phyloP scores from a whole-genome alignment of 257 asterid genomes.

The Parsonsia alboflavescens region DNA sequence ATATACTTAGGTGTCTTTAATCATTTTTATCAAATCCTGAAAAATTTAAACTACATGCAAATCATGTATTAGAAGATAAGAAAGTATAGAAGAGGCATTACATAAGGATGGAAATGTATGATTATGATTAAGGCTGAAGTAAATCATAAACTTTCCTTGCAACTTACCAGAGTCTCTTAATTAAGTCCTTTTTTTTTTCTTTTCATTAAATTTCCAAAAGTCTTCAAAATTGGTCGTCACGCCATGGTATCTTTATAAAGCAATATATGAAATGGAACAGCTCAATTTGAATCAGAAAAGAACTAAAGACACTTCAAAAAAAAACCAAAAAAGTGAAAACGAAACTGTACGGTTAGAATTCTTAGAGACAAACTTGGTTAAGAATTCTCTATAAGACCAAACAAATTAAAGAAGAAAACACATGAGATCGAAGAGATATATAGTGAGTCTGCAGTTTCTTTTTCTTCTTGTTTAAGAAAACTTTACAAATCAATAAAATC shows the following conservation, averaged over 20 bases:
- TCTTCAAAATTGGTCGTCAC: neutral
- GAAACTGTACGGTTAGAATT: neutral
- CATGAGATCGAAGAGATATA: too few species aligned
- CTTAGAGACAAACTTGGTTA: neutral
- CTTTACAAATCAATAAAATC: slow-evolving; percentile 1
- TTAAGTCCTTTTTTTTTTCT: too few species aligned
- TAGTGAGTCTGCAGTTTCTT: neutral
- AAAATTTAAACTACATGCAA: too few species aligned
- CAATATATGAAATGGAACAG: slow-evolving; percentile 6
- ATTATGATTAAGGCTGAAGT: too few species aligned
- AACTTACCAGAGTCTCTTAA: neutral
- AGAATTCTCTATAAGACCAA: neutral
- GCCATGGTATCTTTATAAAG: neutral
- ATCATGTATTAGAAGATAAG: too few species aligned
- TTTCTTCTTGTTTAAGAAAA: slow-evolving; percentile 16
- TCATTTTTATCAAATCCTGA: too few species aligned
- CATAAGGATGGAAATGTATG: too few species aligned
- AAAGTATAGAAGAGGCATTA: too few species aligned
- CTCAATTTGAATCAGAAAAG: slow-evolving; percentile 1
- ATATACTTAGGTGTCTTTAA: too few species aligned
- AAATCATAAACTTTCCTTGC: too few species aligned
- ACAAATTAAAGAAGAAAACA: neutral
- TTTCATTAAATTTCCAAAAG: neutral
- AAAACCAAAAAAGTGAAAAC: neutral
- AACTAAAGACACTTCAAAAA: neutral